Evolutionary conservation across 2,329 filamentous ascomycete species (phyloP), one percentile per base, ranked within the genome.

Genomic region (Cryphonectria naterciae): DNA sequence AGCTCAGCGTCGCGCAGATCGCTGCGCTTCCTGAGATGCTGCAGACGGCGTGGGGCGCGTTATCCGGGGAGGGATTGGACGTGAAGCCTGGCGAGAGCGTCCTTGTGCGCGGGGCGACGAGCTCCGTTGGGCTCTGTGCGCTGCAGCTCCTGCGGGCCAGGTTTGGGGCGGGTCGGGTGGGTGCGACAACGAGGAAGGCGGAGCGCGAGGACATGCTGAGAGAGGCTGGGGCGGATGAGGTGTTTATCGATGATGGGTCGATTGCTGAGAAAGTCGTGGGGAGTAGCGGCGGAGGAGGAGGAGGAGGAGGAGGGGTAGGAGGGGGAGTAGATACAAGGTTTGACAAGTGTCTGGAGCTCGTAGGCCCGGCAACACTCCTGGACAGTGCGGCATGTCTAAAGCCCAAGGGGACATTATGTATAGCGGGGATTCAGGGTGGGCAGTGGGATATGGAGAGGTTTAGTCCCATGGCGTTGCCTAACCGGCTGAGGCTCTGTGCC

Each of bases 21-120:
- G 85, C 83, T 6, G 83, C 84, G 0, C 76, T 85, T 67, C 84
- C 84, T 2, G 84, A 86, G 76, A 86, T 86, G 84, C 70, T 86
- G 71, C 84, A 86, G 76, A 86, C 84, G 2, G 81, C 84, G 1
- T 85, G 81, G 75, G 84, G 84, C 0, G 78, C 79, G 8, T 71
- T 86, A 52, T 80, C 81, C 3, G 46, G 46, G n/a, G 77, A 76
- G 62, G 75, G 78, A 4, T 74, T 86, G 63, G 75, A 78, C 60
- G 67, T 86, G 28, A 68, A 79, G 63, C 75, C 77, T 15, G 81
- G 79, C 0, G 83, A 86, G 15, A 80, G 77, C 19, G 69, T 86
- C 67, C 76, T 87, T n/a, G 78, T 86, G n/a, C 78, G 84, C 6
- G 85, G 85, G 1, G 84, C 83, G 0, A 86, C 85, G 4, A 85